Conservation (phyloP, 139 green algal genomes). For the Coelastrella sp. region DNA sequence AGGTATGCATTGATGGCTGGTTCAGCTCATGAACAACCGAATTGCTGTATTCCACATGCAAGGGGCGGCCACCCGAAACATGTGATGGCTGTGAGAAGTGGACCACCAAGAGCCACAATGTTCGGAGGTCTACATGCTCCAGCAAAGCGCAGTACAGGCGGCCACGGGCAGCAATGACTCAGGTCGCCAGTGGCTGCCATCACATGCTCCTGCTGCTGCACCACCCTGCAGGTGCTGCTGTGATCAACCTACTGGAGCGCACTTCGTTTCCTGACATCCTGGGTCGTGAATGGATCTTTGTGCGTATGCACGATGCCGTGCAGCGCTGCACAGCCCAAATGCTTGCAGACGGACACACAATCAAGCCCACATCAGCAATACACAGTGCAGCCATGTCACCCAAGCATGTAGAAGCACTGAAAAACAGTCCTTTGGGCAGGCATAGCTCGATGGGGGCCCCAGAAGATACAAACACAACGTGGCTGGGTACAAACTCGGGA, state of each 20-base stretch:
- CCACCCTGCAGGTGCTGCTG: constrained; percentile 2
- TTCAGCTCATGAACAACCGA: too few species aligned
- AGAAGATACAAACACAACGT: not conserved
- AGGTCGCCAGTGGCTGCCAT: not conserved
- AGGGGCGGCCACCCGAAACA: too few species aligned
- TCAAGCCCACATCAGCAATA: not conserved
- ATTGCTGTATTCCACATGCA: too few species aligned
- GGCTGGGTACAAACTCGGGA: not conserved
- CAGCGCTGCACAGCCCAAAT: constrained; percentile 8
- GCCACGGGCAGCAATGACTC: too few species aligned
- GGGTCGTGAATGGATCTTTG: constrained; percentile 62
- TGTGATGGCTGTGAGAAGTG: too few species aligned
- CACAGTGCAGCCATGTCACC: constrained; percentile 23
- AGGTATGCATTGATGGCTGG: not conserved
- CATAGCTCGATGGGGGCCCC: not conserved
- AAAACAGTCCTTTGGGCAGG: not conserved
- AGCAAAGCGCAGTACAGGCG: too few species aligned
- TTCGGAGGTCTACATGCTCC: too few species aligned
- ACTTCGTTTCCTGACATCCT: constrained; percentile 46
- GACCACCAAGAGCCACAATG: too few species aligned
- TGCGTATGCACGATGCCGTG: constrained; percentile 61
- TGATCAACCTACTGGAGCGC: constrained; percentile 49
- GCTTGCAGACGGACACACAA: not conserved
- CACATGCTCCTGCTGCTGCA: not conserved
- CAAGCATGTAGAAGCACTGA: not conserved